Percentiles rank a stretch among this genome's conserved stretches.
phyloP scores from a whole-genome alignment of 371 early-diverging fungal species.

The Syncephalis fuscata region DNA sequence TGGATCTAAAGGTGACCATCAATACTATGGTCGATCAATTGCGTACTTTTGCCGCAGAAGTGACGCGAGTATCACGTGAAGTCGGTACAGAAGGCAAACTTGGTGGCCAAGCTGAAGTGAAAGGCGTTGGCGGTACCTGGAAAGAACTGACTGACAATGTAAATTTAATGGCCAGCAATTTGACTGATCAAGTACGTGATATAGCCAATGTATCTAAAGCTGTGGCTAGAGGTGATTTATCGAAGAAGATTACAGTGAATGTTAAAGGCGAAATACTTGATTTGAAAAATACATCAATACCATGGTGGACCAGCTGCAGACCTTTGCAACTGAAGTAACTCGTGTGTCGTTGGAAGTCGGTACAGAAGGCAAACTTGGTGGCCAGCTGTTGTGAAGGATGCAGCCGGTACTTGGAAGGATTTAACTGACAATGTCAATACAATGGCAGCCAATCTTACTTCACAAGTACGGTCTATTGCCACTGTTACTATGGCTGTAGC shows the following conservation, averaged over 20 bases:
- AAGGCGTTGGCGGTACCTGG: conserved; percentile 38
- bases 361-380: conserved; percentile 42
- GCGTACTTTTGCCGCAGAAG: conserved; percentile 34
- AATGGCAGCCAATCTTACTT: conserved; percentile 43
- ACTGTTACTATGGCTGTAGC: conserved; percentile 41
- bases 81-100: conserved; percentile 43
- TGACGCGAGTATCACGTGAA: conserved; percentile 40
- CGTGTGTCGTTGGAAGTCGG: conserved; percentile 40
- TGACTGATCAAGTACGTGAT: conserved; percentile 31
- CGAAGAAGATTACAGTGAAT: conserved; percentile 21
- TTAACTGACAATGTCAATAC: conserved; percentile 46
- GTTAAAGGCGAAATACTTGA: conserved; percentile 28
- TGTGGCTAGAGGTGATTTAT: conserved; percentile 27
- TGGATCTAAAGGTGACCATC: conserved; percentile 37
- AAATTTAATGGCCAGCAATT: conserved; percentile 36
- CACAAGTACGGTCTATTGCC: conserved; percentile 44
- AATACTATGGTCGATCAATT: conserved; percentile 46
- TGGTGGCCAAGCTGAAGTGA: conserved; percentile 35
- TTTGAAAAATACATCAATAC: conserved; percentile 21
- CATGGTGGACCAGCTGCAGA: conserved; percentile 22
- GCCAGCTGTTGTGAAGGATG: conserved; percentile 36
- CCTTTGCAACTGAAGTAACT: conserved; percentile 35
- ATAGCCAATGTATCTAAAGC: conserved; percentile 27
- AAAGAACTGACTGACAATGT: conserved; percentile 39
- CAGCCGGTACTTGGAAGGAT: conserved; percentile 54